Evolutionary conservation across 495 filamentous ascomycete genomes (phyloP).

Genomic region (Podospora conica): DNA sequence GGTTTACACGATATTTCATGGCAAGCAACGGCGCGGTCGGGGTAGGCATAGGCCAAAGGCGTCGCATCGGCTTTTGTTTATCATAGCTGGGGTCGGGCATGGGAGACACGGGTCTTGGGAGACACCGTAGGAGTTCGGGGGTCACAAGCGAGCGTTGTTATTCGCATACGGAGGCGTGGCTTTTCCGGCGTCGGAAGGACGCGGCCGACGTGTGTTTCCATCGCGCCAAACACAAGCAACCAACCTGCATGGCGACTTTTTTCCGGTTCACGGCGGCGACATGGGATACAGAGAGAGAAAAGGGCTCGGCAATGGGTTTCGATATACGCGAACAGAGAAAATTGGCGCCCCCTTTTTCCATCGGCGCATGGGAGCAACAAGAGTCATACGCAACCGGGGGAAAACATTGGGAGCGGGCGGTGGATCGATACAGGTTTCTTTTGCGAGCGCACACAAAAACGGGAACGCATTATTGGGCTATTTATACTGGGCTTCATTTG

Average conservation of each 20-base stretch:
- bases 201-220: neutral
- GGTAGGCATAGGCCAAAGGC: constrained; percentile 15
- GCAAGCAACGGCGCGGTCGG: constrained; percentile 17
- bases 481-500: constrained; percentile 5
- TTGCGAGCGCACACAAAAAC: neutral
- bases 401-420: constrained; percentile 5
- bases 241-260: constrained; percentile 4
- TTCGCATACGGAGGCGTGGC: constrained; percentile 4
- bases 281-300: constrained; percentile 2
- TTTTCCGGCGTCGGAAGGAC: neutral
- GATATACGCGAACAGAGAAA: constrained; percentile 9
- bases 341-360: neutral
- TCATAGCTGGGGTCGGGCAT: constrained; percentile 14
- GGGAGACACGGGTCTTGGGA: constrained; percentile 9
- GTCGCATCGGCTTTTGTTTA: constrained; percentile 18
- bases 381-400: neutral
- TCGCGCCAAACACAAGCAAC: neutral
- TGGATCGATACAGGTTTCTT: constrained; percentile 4
- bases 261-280: constrained; percentile 9
- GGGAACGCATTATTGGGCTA: constrained; percentile 8
- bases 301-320: constrained; percentile 4
- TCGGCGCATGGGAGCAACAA: neutral
- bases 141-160: constrained; percentile 7
- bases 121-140: constrained; percentile 1
- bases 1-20: constrained; percentile 22